A percentile compares a stretch with the other conserved stretches of the same genome.
These are phyloP conservation scores for Rubroboletus satanas DNA, from an alignment of 768 basidiomycete genomes.

Conservation along the genomic window DNA sequence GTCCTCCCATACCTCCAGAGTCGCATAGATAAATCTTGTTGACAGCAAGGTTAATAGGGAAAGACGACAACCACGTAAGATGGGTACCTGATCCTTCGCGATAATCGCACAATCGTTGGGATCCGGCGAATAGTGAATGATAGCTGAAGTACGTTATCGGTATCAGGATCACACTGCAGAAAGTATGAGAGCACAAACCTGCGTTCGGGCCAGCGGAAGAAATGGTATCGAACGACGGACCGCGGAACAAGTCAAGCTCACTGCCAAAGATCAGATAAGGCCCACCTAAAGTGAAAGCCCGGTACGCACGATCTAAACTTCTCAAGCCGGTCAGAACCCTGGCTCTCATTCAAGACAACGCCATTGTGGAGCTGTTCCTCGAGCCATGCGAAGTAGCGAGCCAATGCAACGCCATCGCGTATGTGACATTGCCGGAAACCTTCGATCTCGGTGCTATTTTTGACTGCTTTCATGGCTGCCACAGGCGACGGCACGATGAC, in stretches of 20 bases:
- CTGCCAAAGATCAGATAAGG: constrained; percentile 35
- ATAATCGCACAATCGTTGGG: constrained; percentile 70
- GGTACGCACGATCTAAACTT: constrained; percentile 72
- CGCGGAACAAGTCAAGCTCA: constrained; percentile 74
- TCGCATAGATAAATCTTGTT: constrained; percentile 73
- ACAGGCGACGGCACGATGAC: constrained; percentile 66
- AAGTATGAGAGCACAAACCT: constrained; percentile 43
- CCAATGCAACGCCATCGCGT: constrained; percentile 84
- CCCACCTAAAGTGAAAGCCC: not conserved
- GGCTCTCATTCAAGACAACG: constrained; percentile 64
- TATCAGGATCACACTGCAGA: not conserved
- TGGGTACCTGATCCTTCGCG: constrained; percentile 61
- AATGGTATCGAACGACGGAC: constrained; percentile 89
- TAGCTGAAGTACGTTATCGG: constrained; percentile 44
- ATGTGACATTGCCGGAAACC: constrained; percentile 89
- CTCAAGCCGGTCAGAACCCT: constrained; percentile 77
- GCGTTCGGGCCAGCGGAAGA: constrained; percentile 91
- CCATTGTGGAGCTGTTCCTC: constrained; percentile 74
- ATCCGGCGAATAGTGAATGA: constrained; percentile 91
- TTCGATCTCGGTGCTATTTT: constrained; percentile 76
- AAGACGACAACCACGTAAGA: not conserved
- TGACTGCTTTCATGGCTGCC: constrained; percentile 75
- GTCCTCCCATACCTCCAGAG: constrained; percentile 62
- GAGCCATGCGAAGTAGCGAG: constrained; percentile 91
- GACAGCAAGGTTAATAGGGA: constrained; percentile 36